These are phyloP conservation scores for Oxytropis ochrocephala DNA, from an alignment of 306 rosid species.

Conservation along the genomic window DNA sequence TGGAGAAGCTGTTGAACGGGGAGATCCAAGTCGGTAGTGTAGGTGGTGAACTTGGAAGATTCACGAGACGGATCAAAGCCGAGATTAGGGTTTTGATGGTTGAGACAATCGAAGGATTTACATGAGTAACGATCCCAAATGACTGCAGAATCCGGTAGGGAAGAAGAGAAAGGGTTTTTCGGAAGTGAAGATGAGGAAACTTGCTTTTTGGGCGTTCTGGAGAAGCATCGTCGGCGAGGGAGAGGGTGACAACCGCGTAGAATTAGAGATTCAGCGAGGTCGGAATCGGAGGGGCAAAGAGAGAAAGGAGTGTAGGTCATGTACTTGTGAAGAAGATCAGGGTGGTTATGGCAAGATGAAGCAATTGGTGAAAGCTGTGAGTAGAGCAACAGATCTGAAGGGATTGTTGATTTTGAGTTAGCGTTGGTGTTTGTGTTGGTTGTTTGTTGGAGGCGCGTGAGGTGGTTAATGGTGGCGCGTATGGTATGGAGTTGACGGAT, in stretches of 20 bases:
- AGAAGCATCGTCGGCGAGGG: slow-evolving; percentile 92
- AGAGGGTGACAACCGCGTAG: slow-evolving; percentile 97
- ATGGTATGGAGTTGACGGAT: slow-evolving; percentile 78
- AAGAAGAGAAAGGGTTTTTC: slow-evolving; percentile 40
- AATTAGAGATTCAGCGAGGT: slow-evolving; percentile 55
- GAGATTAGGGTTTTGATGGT: slow-evolving; percentile 43
- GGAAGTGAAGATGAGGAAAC: slow-evolving; percentile 40
- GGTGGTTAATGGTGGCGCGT: slow-evolving; percentile 94
- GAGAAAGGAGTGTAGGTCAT: slow-evolving; percentile 79
- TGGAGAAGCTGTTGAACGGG: slow-evolving; percentile 70
- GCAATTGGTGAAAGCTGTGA: slow-evolving; percentile 74
- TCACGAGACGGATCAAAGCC: slow-evolving; percentile 57
- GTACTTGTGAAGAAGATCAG: slow-evolving; percentile 68
- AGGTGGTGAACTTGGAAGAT: slow-evolving; percentile 31
- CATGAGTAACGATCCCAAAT: slow-evolving; percentile 74
- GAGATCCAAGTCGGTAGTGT: slow-evolving; percentile 67
- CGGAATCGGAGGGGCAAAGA: slow-evolving; percentile 64
- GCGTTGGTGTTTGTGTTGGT: background rate
- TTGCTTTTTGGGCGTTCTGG: slow-evolving; percentile 61
- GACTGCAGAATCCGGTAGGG: slow-evolving; percentile 49
- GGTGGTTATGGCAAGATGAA: slow-evolving; percentile 74
- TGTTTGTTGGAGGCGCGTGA: slow-evolving; percentile 66
- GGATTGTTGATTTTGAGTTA: slow-evolving; percentile 19
- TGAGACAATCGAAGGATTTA: slow-evolving; percentile 63
- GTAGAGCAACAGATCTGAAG: slow-evolving; percentile 75